Base-by-base conservation (phyloP, 257 asterid species). In the Lantana camara region DNA sequence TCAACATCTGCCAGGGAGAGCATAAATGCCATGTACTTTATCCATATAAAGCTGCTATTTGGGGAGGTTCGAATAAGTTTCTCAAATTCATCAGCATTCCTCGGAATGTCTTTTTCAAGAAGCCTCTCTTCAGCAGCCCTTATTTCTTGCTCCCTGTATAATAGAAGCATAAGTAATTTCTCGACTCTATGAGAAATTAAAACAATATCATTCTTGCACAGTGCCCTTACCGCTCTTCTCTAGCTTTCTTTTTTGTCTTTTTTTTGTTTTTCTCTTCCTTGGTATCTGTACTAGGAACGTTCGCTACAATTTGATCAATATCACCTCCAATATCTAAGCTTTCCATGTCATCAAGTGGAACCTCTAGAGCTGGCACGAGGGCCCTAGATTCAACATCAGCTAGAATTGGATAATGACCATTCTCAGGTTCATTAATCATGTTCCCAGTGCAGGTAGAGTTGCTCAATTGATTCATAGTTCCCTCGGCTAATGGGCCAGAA, bases 51-150 rank as follows among this genome's bases (percentile, higher is more conserved):
- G 80, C 99, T 90, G 78, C 93, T 88, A 66, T 90, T 86, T 9
- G 97, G 97, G 37, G 95, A 88, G 74, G 78, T 82, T 57, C 85
- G 75, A 68, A 86, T 72, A 60, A 94, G 85, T 77, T 88, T 90
- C 86, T 90, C 99, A 72, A 85, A 94, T 71, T 94, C 99, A 65
- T 94, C 96, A 4, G 85, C 82, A 69, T 71, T 87, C 77, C 80
- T 83, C 19, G 99, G 97, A 54, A 75, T 57, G 73, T 79, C 96
- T 56, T 90, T 84, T 58, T 76, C 95, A 42, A 88, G 83, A 51
- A 83, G 91, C 73, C 97, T 86, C 74, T 90, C 89, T 73, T 94
- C 97, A 15, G 96, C 97, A 77, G 88, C 95, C 72, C 88, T 89
- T 73, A 85, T 94, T 75, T 94, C 96, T 55, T 60, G 86, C 65